phyloP scores from a whole-genome alignment of 1,284 basidiomycete species.

The Rhodofomes roseus region DNA sequence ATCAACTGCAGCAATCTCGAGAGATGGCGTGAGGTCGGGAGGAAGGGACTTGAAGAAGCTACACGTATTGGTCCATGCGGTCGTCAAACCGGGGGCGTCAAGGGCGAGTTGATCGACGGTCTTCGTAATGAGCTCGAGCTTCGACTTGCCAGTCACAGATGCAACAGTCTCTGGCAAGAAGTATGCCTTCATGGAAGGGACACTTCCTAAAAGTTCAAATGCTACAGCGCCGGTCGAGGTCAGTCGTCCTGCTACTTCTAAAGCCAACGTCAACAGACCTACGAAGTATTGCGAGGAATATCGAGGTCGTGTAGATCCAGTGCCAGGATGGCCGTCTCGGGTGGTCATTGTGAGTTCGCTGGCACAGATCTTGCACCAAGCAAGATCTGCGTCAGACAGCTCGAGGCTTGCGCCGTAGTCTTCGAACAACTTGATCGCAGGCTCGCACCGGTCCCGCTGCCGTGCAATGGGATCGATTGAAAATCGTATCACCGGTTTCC shows the following conservation, averaged over 20 bases:
- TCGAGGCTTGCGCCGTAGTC: not conserved
- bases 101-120: not conserved
- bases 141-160: not conserved
- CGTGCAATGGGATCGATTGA: slow-evolving; percentile 3
- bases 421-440: not conserved
- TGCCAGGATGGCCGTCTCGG: no score
- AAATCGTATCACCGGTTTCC: not conserved
- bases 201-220: no score
- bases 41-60: not conserved
- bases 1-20: slow-evolving; percentile 3
- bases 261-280: not conserved
- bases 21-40: not conserved
- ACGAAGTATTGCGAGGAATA: slow-evolving; percentile 3
- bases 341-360: not conserved
- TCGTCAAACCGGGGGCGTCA: not conserved
- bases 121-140: not conserved
- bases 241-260: not conserved
- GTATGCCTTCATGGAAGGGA: slow-evolving; percentile 1
- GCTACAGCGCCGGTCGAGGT: not conserved
- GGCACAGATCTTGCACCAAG: slow-evolving; percentile 1
- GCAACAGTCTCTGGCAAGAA: not conserved
- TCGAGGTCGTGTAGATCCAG: not conserved
- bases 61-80: not conserved
- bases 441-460: not conserved
- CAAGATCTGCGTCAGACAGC: not conserved